Evolutionary conservation across 2,329 filamentous ascomycete genomes (phyloP).

Genomic region (Neospermospora avenae): DNA sequence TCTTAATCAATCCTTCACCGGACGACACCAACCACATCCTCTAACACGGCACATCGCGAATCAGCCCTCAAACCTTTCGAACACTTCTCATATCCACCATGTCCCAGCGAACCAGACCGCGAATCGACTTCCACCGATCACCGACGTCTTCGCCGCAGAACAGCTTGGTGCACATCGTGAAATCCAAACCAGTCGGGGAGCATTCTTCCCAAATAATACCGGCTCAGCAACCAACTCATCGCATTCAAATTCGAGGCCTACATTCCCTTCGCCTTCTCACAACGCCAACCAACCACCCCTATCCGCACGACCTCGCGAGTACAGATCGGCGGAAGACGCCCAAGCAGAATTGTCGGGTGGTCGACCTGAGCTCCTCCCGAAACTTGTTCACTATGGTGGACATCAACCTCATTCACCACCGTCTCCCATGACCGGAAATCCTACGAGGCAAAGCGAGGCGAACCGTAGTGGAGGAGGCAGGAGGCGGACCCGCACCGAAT

Average conservation of each 20-base stretch:
- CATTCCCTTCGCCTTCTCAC: constrained; percentile 75
- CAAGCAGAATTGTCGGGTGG: constrained; percentile 87
- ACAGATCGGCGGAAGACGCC: constrained; percentile 92
- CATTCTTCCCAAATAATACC: constrained; percentile 27
- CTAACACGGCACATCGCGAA: constrained; percentile 75
- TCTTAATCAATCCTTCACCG: constrained; percentile 91
- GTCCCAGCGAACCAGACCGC: constrained; percentile 82
- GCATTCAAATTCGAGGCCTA: constrained; percentile 61
- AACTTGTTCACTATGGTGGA: constrained; percentile 91
- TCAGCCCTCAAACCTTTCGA: constrained; percentile 77
- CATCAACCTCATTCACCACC: constrained; percentile 87
- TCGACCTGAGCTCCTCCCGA: constrained; percentile 87
- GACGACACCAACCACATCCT: constrained; percentile 75
- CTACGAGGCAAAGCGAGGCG: constrained; percentile 29
- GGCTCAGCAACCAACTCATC: constrained; percentile 51
- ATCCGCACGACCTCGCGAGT: constrained; percentile 70
- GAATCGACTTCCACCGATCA: constrained; percentile 89
- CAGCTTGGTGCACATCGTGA: constrained; percentile 63
- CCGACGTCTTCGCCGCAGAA: constrained; percentile 85
- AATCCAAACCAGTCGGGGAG: constrained; percentile 15
- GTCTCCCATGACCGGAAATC: constrained; percentile 43
- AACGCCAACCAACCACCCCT: constrained; percentile 54
- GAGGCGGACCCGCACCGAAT: constrained; percentile 81
- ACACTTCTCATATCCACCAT: constrained; percentile 87
- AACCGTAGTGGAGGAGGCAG: constrained; percentile 58